Conservation (phyloP, 2,329 filamentous ascomycete species). For the Talaromyces sp. region DNA sequence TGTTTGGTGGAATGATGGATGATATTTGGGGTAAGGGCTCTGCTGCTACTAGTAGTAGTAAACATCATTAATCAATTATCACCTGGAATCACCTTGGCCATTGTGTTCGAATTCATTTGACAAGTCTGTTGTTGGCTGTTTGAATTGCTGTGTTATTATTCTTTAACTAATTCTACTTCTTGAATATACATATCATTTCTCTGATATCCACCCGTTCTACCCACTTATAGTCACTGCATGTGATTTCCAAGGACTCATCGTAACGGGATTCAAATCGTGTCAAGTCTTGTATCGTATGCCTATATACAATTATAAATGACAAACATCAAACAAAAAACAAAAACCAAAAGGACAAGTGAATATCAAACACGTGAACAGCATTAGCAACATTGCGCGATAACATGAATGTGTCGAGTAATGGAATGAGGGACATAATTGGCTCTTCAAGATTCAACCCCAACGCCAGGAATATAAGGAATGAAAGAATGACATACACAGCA, state of each 20-base stretch:
- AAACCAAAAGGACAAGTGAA: not conserved
- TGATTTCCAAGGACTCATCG: not conserved
- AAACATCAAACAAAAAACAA: not conserved
- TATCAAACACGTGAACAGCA: not conserved
- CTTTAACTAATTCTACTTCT: not conserved
- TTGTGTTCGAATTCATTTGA: not conserved
- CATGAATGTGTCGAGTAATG: not conserved
- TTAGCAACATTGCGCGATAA: not conserved
- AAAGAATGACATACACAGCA: not conserved
- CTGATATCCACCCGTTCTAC: not conserved
- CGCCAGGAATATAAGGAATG: not conserved
- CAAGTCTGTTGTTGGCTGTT: not conserved
- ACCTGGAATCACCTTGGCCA: too few relatives aligned
- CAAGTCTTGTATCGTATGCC: not conserved
- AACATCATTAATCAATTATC: not conserved
- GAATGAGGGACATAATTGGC: constrained; percentile 1
- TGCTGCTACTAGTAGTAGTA: constrained; percentile 17
- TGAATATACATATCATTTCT: not conserved
- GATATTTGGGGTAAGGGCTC: constrained; percentile 31
- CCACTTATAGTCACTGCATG: not conserved
- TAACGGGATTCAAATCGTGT: not conserved
- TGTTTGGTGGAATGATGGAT: constrained; percentile 35
- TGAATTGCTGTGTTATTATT: not conserved
- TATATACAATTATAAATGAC: not conserved
- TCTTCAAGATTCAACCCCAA: not conserved